Evolutionary conservation across 495 filamentous ascomycete species (phyloP).

Genomic region (Mytilinidion resinicola): DNA sequence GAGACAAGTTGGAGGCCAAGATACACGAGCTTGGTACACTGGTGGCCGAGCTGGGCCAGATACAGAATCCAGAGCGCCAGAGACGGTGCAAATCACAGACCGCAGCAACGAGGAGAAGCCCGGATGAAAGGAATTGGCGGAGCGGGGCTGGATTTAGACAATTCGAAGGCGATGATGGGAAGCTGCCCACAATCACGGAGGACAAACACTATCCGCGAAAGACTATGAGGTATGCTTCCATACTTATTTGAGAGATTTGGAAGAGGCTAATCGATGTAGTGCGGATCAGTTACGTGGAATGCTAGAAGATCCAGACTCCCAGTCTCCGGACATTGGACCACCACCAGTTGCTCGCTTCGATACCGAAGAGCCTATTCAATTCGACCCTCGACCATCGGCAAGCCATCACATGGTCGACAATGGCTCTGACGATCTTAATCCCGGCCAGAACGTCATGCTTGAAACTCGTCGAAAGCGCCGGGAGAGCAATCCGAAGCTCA

Average conservation of each 20-base stretch:
- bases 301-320: slow-evolving; percentile 43
- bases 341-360: slow-evolving; percentile 59
- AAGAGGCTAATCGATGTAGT: slow-evolving; percentile 39
- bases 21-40: slow-evolving; percentile 52
- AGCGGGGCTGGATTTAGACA: slow-evolving; percentile 21
- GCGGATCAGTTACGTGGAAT: slow-evolving; percentile 42
- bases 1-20: slow-evolving; percentile 46
- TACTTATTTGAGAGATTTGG: slow-evolving; percentile 30
- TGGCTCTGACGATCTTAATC: slow-evolving; percentile 11
- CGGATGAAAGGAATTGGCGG: slow-evolving; percentile 26
- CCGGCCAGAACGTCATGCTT: slow-evolving; percentile 40
- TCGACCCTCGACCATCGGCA: slow-evolving; percentile 33
- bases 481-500: slow-evolving; percentile 39
- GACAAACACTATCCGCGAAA: slow-evolving; percentile 67
- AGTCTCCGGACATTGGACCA: slow-evolving; percentile 63
- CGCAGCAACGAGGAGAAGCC: slow-evolving; percentile 23
- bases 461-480: slow-evolving; percentile 48
- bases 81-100: slow-evolving; percentile 18
- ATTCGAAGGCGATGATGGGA: slow-evolving; percentile 47
- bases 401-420: slow-evolving; percentile 14
- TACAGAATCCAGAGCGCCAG: slow-evolving; percentile 32
- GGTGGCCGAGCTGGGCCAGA: slow-evolving; percentile 44
- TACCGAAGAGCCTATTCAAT: slow-evolving; percentile 56
- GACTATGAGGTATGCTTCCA: slow-evolving; percentile 59
- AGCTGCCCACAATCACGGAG: slow-evolving; percentile 76